phyloP scores from a whole-genome alignment of 345 rosid genomes.

The Gossypium australe region DNA sequence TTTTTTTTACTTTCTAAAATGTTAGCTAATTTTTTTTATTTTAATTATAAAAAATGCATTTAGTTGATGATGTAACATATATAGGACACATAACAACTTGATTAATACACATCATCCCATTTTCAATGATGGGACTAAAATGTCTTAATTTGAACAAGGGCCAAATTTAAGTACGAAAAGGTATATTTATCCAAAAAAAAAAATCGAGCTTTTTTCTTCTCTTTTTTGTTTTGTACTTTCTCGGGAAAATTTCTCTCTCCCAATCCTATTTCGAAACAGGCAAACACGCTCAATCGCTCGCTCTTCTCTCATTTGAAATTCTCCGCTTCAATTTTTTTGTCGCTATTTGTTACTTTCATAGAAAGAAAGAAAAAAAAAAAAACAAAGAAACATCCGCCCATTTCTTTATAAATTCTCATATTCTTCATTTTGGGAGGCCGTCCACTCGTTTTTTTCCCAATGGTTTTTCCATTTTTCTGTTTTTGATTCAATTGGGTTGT shows the following conservation, averaged over 20 bases:
- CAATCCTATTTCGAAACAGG: not conserved
- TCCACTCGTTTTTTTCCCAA: not conserved
- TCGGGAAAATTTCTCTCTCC: slow-evolving; percentile 43
- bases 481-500: slow-evolving; percentile 6
- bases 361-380: not conserved
- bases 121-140: too few relatives aligned
- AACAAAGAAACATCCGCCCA: not conserved
- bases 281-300: too few relatives aligned
- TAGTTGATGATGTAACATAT: too few relatives aligned
- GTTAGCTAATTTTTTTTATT: too few relatives aligned
- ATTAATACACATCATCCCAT: too few relatives aligned
- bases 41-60: too few relatives aligned
- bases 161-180: too few relatives aligned
- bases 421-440: not conserved
- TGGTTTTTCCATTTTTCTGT: not conserved
- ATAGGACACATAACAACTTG: too few relatives aligned
- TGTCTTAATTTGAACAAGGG: too few relatives aligned
- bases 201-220: not conserved
- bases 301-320: slow-evolving; percentile 40
- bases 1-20: too few relatives aligned
- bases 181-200: too few relatives aligned
- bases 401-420: not conserved
- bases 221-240: slow-evolving; percentile 43
- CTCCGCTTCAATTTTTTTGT: slow-evolving; percentile 14
- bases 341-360: not conserved